Percentiles rank a stretch among this genome's conserved stretches.
These are phyloP conservation scores for Scedosporium apiospermum DNA, from an alignment of 2,329 filamentous ascomycete species.

Conservation along the genomic window DNA sequence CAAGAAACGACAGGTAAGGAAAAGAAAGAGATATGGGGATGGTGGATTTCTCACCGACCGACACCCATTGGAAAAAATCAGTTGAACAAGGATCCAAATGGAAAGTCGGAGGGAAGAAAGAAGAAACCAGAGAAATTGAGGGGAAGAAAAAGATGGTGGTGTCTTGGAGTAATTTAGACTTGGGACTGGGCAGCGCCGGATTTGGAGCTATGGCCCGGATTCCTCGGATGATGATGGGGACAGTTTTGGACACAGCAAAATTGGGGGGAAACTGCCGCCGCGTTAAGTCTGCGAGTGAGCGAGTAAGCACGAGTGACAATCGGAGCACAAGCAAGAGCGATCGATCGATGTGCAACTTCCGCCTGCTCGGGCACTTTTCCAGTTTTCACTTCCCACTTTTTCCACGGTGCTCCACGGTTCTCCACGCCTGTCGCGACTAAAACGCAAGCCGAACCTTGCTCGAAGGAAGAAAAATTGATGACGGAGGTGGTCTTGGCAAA, in stretches of 20 bases:
- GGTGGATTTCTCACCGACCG: not conserved
- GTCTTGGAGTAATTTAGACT: not conserved
- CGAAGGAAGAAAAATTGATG: not conserved
- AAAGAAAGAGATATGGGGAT: not conserved
- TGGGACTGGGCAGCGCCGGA: too few relatives aligned
- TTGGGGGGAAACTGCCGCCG: not conserved
- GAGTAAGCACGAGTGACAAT: too few relatives aligned
- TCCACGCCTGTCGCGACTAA: not conserved
- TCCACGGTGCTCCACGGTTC: not conserved
- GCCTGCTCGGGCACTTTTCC: too few relatives aligned
- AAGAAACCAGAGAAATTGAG: not conserved
- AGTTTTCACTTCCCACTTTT: not conserved
- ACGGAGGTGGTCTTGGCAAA: not conserved
- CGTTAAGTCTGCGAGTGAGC: not conserved
- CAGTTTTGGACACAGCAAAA: not conserved
- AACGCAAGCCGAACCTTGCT: not conserved
- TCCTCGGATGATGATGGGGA: constrained; percentile 2
- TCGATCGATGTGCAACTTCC: too few relatives aligned
- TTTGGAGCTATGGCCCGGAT: not conserved
- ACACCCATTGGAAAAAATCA: not conserved
- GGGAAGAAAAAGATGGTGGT: not conserved
- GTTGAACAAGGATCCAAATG: not conserved
- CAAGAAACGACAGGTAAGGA: constrained; percentile 11
- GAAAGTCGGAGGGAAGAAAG: not conserved
- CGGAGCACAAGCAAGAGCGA: too few relatives aligned